Evolutionary conservation across 164 flowering plant genomes (phyloP), one percentile per base, ranked within the genome.

Genomic region (Brasenia schreberi): DNA sequence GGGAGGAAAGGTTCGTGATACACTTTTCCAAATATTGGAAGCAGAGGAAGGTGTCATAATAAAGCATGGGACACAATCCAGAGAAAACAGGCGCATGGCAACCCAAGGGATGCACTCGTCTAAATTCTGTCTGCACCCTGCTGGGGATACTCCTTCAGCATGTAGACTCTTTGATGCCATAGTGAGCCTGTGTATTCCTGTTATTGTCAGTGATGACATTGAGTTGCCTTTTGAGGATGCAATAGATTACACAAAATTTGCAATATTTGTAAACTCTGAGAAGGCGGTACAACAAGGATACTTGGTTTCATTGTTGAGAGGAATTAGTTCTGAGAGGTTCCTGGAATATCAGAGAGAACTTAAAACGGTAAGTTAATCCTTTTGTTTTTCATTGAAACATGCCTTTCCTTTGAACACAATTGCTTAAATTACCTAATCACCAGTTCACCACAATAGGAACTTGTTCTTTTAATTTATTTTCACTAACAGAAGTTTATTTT

Each of bases 101-200:
- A 71, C 92, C 19, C 87, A 79, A 43, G 99, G 99, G 65, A 94
- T 94, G 97, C 97, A 94, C 69, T 80, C 96, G 1, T 94, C 99
- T 52, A 94, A 84, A 70, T 94, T 94, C 69, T 94, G 99, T 75
- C 79, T 94, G 63, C 93, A 94, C 80, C 99, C 97, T 70, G 99
- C 99, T 70, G 99, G 99, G n/a, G 99, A 94, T 78, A 94, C 99
- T 43, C 99, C 99, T 61, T 94, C 99, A 39, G 97, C 99, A 19
- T 94, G 99, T 69, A 78, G 97, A 63, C 87, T 94, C n/a, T 94
- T 94, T 83, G 99, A 94, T 86, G 83, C 99, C 39, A 87, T 94
- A 66, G 95, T 91, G 73, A 94, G 99, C 79, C 79, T 94, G 79
- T 94, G 99, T 68, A 71, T 91, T 65, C 99, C 99, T 3, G 97